These are phyloP conservation scores for Alternaria ethzedia DNA, from an alignment of 2,329 filamentous ascomycete species.

Conservation along the genomic window DNA sequence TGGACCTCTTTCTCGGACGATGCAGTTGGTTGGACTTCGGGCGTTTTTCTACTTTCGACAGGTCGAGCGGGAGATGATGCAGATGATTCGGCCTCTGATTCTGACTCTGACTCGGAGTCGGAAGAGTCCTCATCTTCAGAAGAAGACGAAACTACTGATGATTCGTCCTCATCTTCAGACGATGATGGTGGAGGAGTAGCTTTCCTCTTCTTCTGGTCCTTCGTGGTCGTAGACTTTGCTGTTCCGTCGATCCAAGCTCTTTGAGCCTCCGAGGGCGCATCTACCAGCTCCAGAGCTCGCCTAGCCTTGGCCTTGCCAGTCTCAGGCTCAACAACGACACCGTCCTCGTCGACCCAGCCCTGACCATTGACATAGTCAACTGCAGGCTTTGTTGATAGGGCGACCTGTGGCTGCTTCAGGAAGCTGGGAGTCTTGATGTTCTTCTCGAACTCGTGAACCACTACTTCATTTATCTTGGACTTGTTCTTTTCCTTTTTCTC, in stretches of 20 bases:
- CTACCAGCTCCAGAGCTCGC: constrained; percentile 42
- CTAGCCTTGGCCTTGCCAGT: constrained; percentile 44
- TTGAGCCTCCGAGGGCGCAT: constrained; percentile 27
- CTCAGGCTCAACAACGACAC: constrained; percentile 72
- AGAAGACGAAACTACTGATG: constrained; percentile 47
- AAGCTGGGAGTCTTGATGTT: constrained; percentile 84
- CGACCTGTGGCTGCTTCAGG: constrained; percentile 64
- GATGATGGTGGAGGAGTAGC: constrained; percentile 32
- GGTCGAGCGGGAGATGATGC: constrained; percentile 22
- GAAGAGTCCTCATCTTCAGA: constrained; percentile 37
- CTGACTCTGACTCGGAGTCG: constrained; percentile 19
- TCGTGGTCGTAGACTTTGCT: constrained; percentile 13
- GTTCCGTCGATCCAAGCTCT: constrained; percentile 28
- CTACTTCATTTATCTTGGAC: constrained; percentile 58
- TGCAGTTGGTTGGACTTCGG: constrained; percentile 20
- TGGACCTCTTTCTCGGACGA: constrained; percentile 63
- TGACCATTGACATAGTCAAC: constrained; percentile 79
- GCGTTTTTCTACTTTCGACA: constrained; percentile 14
- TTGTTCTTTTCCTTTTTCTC: constrained; percentile 68
- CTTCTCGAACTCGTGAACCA: constrained; percentile 90
- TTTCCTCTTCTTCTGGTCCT: constrained; percentile 30
- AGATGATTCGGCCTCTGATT: constrained; percentile 19
- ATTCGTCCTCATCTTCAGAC: constrained; percentile 38
- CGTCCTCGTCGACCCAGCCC: constrained; percentile 85
- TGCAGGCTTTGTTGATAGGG: constrained; percentile 55